Conservation (phyloP, 257 asterid species). For the Jacaranda copaia region DNA sequence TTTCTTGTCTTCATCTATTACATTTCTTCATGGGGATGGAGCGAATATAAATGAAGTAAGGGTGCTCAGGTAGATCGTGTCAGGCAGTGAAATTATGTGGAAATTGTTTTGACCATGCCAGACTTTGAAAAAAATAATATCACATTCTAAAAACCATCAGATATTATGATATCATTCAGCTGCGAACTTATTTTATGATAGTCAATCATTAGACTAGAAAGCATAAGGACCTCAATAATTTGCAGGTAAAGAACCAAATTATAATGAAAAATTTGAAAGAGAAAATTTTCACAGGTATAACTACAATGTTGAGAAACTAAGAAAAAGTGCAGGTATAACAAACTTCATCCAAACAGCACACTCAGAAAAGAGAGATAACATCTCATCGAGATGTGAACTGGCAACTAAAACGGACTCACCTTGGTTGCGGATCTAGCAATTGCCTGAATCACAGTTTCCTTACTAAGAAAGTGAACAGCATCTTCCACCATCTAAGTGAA, state of each 20-base stretch:
- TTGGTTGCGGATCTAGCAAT: conserved; percentile 97
- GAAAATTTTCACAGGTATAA: no score
- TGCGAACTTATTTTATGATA: no score
- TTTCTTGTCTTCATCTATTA: not conserved
- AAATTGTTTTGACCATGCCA: no score
- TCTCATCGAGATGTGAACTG: not conserved
- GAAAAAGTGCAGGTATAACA: not conserved
- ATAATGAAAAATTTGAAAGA: no score
- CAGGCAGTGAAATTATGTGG: no score
- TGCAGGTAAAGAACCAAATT: no score
- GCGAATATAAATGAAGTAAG: not conserved
- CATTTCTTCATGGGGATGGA: not conserved
- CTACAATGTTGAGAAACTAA: no score
- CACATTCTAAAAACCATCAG: no score
- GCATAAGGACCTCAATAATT: no score
- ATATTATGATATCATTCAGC: no score
- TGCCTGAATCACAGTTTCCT: conserved; percentile 94
- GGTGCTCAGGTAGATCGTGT: not conserved
- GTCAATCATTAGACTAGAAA: no score
- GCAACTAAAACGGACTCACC: conserved; percentile 52
- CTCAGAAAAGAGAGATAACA: not conserved
- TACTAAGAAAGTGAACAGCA: conserved; percentile 96
- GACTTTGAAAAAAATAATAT: no score
- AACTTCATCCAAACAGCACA: not conserved
- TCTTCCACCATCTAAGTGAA: conserved; percentile 91